A percentile compares a stretch with the other conserved stretches of the same genome.
These are phyloP conservation scores for Stevia rebaudiana DNA, from an alignment of 140 eudicot species.

Conservation along the genomic window DNA sequence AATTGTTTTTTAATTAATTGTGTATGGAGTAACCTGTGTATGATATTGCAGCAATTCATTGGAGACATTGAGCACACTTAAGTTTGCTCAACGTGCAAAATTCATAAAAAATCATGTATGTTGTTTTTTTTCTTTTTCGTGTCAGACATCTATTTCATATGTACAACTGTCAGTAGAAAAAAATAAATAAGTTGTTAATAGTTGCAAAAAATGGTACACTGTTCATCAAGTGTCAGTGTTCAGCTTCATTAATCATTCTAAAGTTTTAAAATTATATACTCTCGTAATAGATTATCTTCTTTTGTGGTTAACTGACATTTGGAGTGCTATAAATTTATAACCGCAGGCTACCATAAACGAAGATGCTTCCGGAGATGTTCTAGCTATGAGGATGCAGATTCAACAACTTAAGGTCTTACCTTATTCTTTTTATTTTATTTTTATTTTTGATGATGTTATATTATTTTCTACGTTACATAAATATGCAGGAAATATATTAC, in stretches of 20 bases:
- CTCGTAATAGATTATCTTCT: neutral
- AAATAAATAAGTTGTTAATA: neutral
- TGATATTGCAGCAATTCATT: slow-evolving; percentile 66
- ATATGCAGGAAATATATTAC: slow-evolving; percentile 14
- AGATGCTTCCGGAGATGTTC: slow-evolving; percentile 99
- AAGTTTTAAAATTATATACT: neutral
- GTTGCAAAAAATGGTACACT: neutral
- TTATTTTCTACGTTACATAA: too few species aligned
- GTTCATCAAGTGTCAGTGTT: neutral
- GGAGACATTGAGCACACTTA: slow-evolving; percentile 95
- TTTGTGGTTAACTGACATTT: slow-evolving; percentile 5
- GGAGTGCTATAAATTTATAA: neutral
- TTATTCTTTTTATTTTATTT: neutral
- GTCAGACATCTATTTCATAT: neutral
- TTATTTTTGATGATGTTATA: too few species aligned
- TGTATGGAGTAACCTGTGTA: slow-evolving; percentile 7
- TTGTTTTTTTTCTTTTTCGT: neutral
- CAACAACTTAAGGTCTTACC: slow-evolving; percentile 79
- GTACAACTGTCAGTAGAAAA: neutral
- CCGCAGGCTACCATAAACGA: slow-evolving; percentile 89
- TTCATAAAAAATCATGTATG: slow-evolving; percentile 95
- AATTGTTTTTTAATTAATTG: neutral
- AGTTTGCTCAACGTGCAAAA: slow-evolving; percentile 99
- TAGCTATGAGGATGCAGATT: slow-evolving; percentile 92
- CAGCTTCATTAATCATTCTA: neutral